Evolutionary conservation across 2,329 filamentous ascomycete genomes (phyloP).

Genomic region (Lasiodiplodia sp.): DNA sequence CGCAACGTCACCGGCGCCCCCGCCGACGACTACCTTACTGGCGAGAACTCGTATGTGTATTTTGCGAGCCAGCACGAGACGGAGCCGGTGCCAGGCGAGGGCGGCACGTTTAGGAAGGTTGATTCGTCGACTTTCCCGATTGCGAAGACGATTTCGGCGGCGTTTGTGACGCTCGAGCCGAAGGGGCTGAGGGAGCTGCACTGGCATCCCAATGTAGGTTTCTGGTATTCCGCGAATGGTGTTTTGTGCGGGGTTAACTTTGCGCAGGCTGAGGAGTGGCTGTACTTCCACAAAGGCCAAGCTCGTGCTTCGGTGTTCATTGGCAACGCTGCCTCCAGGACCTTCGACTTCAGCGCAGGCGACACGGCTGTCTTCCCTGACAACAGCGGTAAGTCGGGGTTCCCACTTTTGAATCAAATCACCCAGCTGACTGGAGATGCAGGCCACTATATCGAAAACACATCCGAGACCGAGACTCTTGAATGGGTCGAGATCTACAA

Average conservation of each 20-base stretch:
- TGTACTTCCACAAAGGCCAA: constrained; percentile 71
- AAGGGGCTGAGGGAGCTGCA: constrained; percentile 70
- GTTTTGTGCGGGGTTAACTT: constrained; percentile 8
- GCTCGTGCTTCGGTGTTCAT: constrained; percentile 71
- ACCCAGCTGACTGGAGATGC: neutral
- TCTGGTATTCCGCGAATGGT: neutral
- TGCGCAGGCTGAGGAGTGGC: constrained; percentile 69
- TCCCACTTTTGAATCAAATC: constrained; percentile 9
- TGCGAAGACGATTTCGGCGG: constrained; percentile 70
- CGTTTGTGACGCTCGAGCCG: constrained; percentile 69
- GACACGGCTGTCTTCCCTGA: constrained; percentile 74
- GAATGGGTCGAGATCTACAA: constrained; percentile 76
- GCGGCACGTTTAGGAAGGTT: constrained; percentile 69
- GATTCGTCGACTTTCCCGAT: constrained; percentile 73
- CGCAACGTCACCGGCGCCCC: constrained; percentile 58
- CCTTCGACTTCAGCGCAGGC: constrained; percentile 72
- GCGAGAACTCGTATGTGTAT: constrained; percentile 69
- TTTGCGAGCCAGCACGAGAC: constrained; percentile 63
- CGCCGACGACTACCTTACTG: constrained; percentile 53
- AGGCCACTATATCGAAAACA: constrained; percentile 75
- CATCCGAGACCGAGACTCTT: constrained; percentile 67
- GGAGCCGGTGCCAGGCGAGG: constrained; percentile 66
- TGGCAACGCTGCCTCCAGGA: constrained; percentile 66
- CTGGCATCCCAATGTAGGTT: constrained; percentile 71
- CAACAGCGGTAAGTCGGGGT: constrained; percentile 58